Evolutionary conservation across 1,284 basidiomycete species (phyloP).

Genomic region (Puccinia horiana): DNA sequence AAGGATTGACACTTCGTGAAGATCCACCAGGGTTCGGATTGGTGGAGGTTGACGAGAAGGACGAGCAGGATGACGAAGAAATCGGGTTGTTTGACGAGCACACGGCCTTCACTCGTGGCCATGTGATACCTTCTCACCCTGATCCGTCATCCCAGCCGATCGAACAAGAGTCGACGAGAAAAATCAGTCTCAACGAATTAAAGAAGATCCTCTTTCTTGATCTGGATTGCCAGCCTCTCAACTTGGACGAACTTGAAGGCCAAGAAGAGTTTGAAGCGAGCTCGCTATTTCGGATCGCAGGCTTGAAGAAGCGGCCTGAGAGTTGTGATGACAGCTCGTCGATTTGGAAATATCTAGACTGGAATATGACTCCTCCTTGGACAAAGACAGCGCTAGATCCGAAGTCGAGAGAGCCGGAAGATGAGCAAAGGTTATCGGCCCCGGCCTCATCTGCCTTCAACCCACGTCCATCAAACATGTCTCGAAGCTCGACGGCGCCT

Average conservation of each 20-base stretch:
- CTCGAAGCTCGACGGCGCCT: neutral
- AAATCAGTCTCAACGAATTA: slow-evolving; percentile 21
- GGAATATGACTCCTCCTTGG: slow-evolving; percentile 47
- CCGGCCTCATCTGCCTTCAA: neutral
- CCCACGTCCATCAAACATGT: neutral
- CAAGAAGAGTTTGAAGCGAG: neutral
- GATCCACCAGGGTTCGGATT: neutral
- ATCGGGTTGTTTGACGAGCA: slow-evolving; percentile 21
- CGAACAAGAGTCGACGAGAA: slow-evolving; percentile 6
- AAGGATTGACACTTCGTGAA: slow-evolving; percentile 9
- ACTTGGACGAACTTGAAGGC: neutral
- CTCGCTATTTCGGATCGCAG: slow-evolving; percentile 30
- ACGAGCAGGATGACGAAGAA: neutral
- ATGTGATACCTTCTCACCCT: slow-evolving; percentile 9
- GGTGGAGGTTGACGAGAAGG: slow-evolving; percentile 19
- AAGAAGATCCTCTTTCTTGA: slow-evolving; percentile 40
- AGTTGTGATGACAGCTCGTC: neutral
- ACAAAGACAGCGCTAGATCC: slow-evolving; percentile 17
- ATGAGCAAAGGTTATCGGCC: neutral
- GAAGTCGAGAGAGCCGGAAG: slow-evolving; percentile 29
- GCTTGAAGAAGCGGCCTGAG: neutral
- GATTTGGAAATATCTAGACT: slow-evolving; percentile 12
- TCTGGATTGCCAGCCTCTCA: neutral
- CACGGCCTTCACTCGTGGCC: slow-evolving; percentile 34
- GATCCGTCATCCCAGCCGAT: neutral